Evolutionary conservation across 2,329 filamentous ascomycete genomes (phyloP).

Genomic region (Zymoseptoria passerinii): DNA sequence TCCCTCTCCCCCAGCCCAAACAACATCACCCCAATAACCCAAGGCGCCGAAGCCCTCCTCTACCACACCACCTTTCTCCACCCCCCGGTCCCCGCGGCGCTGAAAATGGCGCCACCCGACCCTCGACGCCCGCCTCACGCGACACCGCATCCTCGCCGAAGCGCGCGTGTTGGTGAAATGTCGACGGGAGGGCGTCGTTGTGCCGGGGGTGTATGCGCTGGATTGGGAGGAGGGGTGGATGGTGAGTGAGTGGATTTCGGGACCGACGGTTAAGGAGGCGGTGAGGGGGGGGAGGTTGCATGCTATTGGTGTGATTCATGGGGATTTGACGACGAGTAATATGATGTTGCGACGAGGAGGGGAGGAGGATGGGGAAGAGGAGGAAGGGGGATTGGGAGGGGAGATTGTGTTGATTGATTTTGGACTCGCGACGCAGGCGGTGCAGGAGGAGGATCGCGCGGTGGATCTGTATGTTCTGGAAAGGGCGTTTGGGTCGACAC

Average conservation of each 20-base stretch:
- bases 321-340: conserved; percentile 95
- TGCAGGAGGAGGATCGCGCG: conserved; percentile 83
- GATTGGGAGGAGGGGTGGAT: conserved; percentile 61
- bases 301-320: conserved; percentile 78
- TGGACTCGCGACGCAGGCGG: conserved; percentile 72
- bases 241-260: conserved; percentile 77
- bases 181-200: conserved; percentile 66
- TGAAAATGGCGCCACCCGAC: conserved; percentile 91
- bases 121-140: conserved; percentile 80
- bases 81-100: conserved; percentile 59
- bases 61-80: conserved; percentile 77
- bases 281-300: conserved; percentile 59
- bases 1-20: conserved; percentile 49
- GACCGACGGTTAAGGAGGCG: conserved; percentile 57
- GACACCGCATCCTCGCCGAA: conserved; percentile 79
- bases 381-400: conserved; percentile 43
- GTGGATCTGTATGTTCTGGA: conserved; percentile 96
- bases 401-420: conserved; percentile 92
- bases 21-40: conserved; percentile 68
- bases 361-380: conserved; percentile 2
- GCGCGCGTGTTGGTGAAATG: conserved; percentile 76
- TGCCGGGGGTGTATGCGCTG: conserved; percentile 70
- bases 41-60: conserved; percentile 92
- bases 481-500: conserved; percentile 87
- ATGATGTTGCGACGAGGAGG: conserved; percentile 61